Evolutionary conservation across 352 stramenopile genomes (phyloP), one percentile per base, ranked within the genome.

Genomic region (Globisporangium apiculatum): DNA sequence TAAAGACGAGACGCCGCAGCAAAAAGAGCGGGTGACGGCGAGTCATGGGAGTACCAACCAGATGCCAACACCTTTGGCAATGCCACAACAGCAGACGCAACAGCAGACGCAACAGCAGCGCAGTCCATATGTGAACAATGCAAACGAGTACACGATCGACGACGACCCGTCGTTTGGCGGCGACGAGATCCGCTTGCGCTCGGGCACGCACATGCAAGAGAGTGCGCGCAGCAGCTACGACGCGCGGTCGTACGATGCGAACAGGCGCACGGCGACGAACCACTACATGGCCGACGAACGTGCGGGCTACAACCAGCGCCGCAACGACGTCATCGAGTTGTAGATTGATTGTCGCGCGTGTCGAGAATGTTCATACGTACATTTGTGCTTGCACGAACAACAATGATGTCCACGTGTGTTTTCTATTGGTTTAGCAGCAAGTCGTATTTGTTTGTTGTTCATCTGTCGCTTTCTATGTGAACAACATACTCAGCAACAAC

Each of bases 311-410:
- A 65, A 61, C 50, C 70, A 83, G 55, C 73, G 66, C 45, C 75
- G 75, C 53, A 81, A 86, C 54, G 73, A 86, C 56, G 75, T 86
- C 10, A 69, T 86, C 45, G 75, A 86, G 64, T 71, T 86, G 51
- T 86, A 74, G 62, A 46, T 12, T 11, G 6, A 15, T 38, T 15
- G 12, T 24, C 14, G 24, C 24, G 24, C 24, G 24, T 31, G 24
- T 31, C 24, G 24, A 31, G 24, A 31, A 31, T 31, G 24, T 31
- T 1, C 24, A 31, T 31, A 31, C 24, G 24, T 31, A 31, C 24
- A 31, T 31, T 31, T 31, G 24, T 31, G 3, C 24, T 31, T 31
- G 2, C 24, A 31, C 24, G 24, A 31, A 3, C 24, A 31, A 31
- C 24, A 3, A 31, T 31, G 24, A 31, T 31, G 24, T 31, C 24